Evolutionary conservation across 495 filamentous ascomycete genomes (phyloP), one percentile per base, ranked within the genome.

Genomic region (Neurospora sp.): DNA sequence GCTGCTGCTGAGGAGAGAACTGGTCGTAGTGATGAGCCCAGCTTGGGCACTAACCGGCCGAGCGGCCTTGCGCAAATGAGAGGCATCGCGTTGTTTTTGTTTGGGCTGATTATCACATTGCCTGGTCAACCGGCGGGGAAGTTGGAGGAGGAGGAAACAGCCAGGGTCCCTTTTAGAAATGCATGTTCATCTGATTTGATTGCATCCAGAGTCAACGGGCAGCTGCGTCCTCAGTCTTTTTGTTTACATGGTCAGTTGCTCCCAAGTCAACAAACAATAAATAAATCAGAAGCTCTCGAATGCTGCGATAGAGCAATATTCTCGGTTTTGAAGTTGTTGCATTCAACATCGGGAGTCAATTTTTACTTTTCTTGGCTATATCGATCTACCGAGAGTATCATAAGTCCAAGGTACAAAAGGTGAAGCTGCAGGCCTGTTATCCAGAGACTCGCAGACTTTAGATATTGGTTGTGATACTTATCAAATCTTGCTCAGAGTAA

Each of bases 21-120:
- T 31, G 72, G 46, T 40, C 69, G 27, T 38, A 69, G 72, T 11
- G 76, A 70, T 38, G 38, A 31, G 76, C 72, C 76, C 71, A 76
- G 39, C 61, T 69, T 72, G 70, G 75, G 71, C 61, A 79, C 48
- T 68, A 72, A 77, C 70, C 74, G 79, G 76, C 78, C 78, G 72
- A 81, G 76, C 16, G 74, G 72, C 76, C 76, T 81, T 71, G 77
- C 76, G 48, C 76, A 71, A 18, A 77, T 72, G 71, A 78, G 39
- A 38, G 78, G 44, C 81, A 83, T 83, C 73, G 71, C 74, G 40
- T 69, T 79, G 73, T 77, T 77, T 79, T 48, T 38, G 41, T 31
- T 12, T 74, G 14, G 44, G 31, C 14, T n/a, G 22, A 16, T 16
- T 12, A 41, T 41, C 22, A 42, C 53, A 40, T 20, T 20, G 53